Evolutionary conservation across 108 stramenopile genomes (phyloP), one percentile per base, ranked within the genome.

Genomic region (Cyclotella distinguenda): DNA sequence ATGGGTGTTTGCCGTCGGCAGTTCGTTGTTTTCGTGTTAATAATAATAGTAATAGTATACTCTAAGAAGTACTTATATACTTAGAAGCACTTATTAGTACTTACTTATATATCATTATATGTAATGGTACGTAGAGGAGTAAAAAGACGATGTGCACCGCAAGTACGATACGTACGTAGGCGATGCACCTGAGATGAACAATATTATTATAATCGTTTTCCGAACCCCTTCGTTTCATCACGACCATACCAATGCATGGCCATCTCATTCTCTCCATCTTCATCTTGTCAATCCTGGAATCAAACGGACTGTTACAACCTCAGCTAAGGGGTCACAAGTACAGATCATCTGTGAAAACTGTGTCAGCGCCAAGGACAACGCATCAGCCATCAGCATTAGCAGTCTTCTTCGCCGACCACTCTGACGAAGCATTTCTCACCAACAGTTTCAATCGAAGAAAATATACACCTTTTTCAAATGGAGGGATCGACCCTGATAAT

Each of bases 381-480:
- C 55, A 13, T 39, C 15, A 6, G 7, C 27, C 35, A 6, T 21
- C 55, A 8, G 16, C 21, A 2, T 6, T 56, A 12, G 36, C 19
- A 11, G 55, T 39, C 34, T 56, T 56, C 27, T 56, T 38, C 55
- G 35, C 55, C 19, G 39, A 56, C 35, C 36, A 56, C 0, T 39
- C 11, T 16, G 55, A 56, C 34, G 39, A 56, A 36, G 11, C 19
- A 39, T 12, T 28, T 28, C 11, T 21, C 4, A 9, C 27, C 13
- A 56, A 56, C 35, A 56, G 39, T 36, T 39, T 30, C 18, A 38
- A 21, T 34, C 30, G 6, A 60, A 15, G 9, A 12, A 30, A 23
- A 4, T 35, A 47, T n/a, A 32, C 32, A 11, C 11, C 47, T 6
- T 28, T 28, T 27, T 23, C 30, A 38, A 38, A 38, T 28, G 34